Conservation (phyloP, 768 basidiomycete genomes). For the Phylloporus rhodoxanthus region DNA sequence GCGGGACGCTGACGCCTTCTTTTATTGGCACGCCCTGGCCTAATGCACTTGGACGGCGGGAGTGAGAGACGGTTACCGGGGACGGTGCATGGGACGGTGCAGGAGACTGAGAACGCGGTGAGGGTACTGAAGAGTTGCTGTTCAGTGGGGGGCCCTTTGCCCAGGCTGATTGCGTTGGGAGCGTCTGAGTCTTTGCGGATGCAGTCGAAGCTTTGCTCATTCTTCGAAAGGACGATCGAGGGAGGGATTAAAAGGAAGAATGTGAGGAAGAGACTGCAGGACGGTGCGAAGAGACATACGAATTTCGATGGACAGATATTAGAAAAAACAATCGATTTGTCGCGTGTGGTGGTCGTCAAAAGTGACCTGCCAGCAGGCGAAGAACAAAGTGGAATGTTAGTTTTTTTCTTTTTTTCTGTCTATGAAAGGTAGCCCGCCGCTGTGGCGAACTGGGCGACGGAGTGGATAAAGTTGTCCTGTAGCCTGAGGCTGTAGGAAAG, state of each 20-base stretch:
- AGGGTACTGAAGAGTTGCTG: conserved; percentile 41
- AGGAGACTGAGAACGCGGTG: conserved; percentile 76
- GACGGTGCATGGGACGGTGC: conserved; percentile 47
- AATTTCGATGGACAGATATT: conserved; percentile 41
- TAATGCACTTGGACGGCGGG: conserved; percentile 73
- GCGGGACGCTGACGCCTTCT: conserved; percentile 72
- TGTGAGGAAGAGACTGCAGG: not conserved
- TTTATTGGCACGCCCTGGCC: conserved; percentile 66
- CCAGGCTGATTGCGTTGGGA: conserved; percentile 85
- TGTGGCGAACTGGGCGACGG: conserved; percentile 31
- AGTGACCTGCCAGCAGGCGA: conserved; percentile 91
- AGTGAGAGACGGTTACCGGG: conserved; percentile 53
- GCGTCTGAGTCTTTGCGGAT: conserved; percentile 66
- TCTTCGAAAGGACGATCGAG: conserved; percentile 38
- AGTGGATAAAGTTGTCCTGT: conserved; percentile 26
- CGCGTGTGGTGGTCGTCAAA: conserved; percentile 77
- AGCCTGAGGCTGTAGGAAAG: conserved; percentile 37
- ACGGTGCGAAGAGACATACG: conserved; percentile 32
- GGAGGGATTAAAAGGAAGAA: not conserved
- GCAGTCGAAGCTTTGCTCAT: conserved; percentile 90
- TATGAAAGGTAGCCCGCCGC: conserved; percentile 37
- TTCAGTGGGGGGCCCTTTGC: conserved; percentile 77
- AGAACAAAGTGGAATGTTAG: conserved; percentile 49
- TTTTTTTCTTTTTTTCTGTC: conserved; percentile 32
- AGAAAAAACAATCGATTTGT: conserved; percentile 47